These are phyloP conservation scores for Microdochium paspali DNA, from an alignment of 2,329 filamentous ascomycete species.

Conservation along the genomic window DNA sequence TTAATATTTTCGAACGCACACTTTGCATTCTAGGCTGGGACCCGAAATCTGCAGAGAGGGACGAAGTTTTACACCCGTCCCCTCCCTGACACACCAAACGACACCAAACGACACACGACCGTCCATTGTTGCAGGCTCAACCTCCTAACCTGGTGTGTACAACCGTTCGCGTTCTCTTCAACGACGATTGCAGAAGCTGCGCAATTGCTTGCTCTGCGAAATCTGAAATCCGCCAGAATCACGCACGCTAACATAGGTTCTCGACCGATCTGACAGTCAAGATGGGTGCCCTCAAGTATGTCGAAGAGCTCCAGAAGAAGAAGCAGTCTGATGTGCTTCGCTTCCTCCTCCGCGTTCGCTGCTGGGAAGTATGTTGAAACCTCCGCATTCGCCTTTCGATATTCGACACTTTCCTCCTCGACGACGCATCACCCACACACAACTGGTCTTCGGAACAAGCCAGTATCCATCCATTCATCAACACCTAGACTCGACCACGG, in stretches of 20 bases:
- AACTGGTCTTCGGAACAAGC: constrained; percentile 4
- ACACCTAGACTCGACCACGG: neutral
- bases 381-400: constrained; percentile 23
- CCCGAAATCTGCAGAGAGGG: constrained; percentile 3
- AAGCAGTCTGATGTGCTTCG: constrained; percentile 99
- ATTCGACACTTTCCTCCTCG: constrained; percentile 11
- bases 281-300: constrained; percentile 99
- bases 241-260: constrained; percentile 9
- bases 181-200: neutral
- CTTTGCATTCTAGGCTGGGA: constrained; percentile 10
- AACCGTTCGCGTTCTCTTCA: neutral
- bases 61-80: constrained; percentile 13
- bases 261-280: constrained; percentile 36
- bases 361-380: constrained; percentile 90
- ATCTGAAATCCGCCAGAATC: neutral
- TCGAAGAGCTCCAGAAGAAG: constrained; percentile 99
- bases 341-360: constrained; percentile 99
- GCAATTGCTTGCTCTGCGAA: neutral
- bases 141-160: constrained; percentile 24
- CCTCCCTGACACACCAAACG: constrained; percentile 9
- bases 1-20: constrained; percentile 19
- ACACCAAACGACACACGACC: constrained; percentile 20
- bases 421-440: constrained; percentile 5
- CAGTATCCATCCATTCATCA: neutral
- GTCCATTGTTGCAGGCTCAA: constrained; percentile 24